phyloP scores from a whole-genome alignment of 148 eudicot genomes.

The Euryodendron excelsum region DNA sequence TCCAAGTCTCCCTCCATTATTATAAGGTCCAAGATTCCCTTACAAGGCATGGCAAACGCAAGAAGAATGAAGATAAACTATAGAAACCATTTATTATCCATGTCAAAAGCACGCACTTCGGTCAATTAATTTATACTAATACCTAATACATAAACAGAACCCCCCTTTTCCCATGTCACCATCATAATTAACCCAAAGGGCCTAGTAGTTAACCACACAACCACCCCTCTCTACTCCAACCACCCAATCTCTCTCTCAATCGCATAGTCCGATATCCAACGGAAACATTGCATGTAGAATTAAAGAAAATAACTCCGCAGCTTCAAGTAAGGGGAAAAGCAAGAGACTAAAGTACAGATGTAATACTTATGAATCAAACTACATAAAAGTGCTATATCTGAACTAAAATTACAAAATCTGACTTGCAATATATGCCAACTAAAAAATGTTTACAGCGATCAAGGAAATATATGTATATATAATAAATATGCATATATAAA shows the following conservation, averaged over 20 bases:
- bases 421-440: too few relatives aligned
- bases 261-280: background rate
- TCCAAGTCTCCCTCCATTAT: background rate
- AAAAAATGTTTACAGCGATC: too few relatives aligned
- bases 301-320: background rate
- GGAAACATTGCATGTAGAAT: background rate
- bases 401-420: conserved; percentile 1
- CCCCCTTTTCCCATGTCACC: background rate
- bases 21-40: background rate
- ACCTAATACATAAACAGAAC: background rate
- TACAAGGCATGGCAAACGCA: background rate
- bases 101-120: background rate
- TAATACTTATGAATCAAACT: background rate
- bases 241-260: background rate
- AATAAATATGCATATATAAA: too few relatives aligned
- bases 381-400: background rate
- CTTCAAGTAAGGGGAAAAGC: background rate
- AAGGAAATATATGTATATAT: too few relatives aligned
- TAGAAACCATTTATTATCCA: too few relatives aligned
- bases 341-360: background rate
- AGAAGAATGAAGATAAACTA: too few relatives aligned
- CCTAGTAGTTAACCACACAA: background rate
- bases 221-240: background rate
- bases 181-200: background rate
- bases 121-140: background rate